Base-by-base conservation (phyloP, 371 early-diverging fungal species). In the Mucor circinelloides region DNA sequence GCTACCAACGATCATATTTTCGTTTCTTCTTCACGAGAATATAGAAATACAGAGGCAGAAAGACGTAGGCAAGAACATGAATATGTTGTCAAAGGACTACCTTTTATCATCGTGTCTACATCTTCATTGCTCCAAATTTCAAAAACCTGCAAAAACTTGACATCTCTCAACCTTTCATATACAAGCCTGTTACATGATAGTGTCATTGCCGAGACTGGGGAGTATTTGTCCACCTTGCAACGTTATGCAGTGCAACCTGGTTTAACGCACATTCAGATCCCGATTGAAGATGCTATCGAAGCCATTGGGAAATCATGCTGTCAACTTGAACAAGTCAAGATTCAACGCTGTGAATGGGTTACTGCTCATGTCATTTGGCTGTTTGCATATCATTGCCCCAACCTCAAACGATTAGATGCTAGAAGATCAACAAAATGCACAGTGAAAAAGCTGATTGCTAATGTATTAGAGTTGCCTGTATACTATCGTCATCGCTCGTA, bases 281-380 rank as follows among this genome's bases (percentile, higher is more conserved):
- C 83, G 21, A 60, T 78, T 0, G 67, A 71, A 46, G 72, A 73
- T 28, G 87, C 80, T 4, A 80, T 89, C 58, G 66, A 81, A 55
- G 71, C 80, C 0, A 62, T 89, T 25, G 84, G 84, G 7, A 58
- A 72, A 46, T 63, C 76, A 55, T 90, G 90, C 42, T 67, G 62
- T n/a, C 69, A 77, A 3, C 69, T 90, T 3, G 59, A 71, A 31
- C 66, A 77, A 40, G 65, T 90, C 52, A 79, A 74, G 59, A 73
- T 89, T 54, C 78, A 81, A 30, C 80, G 84, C 1, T 87, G 87
- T 57, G 86, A 87, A 19, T 88, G 88, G 88, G 82, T 88, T 6
- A 87, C 87, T 0, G 76, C 81, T 1, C 80, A 76, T 10, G 71
- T 82, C 6, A 77, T 88, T 15, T 80, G 81, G 75, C 46, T 72